Base-by-base conservation (phyloP, 2,329 filamentous ascomycete species). In the Phaeophleospora eucalypticola region DNA sequence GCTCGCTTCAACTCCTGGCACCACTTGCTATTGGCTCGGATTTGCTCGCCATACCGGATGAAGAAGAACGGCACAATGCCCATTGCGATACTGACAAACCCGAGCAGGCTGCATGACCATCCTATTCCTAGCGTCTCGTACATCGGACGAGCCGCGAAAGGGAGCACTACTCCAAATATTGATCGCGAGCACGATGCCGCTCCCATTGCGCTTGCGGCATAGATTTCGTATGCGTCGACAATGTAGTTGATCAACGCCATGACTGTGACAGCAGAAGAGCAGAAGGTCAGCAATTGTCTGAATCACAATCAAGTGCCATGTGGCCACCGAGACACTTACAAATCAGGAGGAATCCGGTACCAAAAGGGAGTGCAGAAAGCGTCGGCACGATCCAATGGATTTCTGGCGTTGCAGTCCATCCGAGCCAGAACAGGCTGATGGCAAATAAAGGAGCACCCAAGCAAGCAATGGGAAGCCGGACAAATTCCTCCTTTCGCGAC, bases 151-250 rank as follows among this genome's bases (percentile, higher is more conserved):
- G 71, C 68, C 0, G 71, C 72, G 54, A 75, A 75, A 7, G 73
- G 73, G 17, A 75, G 43, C 2, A 71, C 64, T 0, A 87, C 88
- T 49, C 85, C 89, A 71, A 94, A 93, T 16, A 77, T 74, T 54
- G 84, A 89, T 43, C 90, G 79, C 47, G 86, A 79, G 65, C 93
- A 87, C 38, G 84, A 85, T 61, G 95, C 93, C 36, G 89, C 88
- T 10, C 89, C 88, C 66, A 95, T 75, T 3, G 89, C 88, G 48
- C 78, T 83, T 38, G 86, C 86, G 19, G 86, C 85, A 64, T 87
- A 89, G 19, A 81, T 68, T 44, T 85, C 84, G 67, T 90, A 90
- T 17, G 85, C 84, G 46, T 77, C 73, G 24, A 75, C 71, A 15
- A 76, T 65, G 65, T 89, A 86, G 57, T 87, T 84, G 41, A 74